These are phyloP conservation scores for Strobilomyces confusus DNA, from an alignment of 768 basidiomycete species.

Conservation along the genomic window DNA sequence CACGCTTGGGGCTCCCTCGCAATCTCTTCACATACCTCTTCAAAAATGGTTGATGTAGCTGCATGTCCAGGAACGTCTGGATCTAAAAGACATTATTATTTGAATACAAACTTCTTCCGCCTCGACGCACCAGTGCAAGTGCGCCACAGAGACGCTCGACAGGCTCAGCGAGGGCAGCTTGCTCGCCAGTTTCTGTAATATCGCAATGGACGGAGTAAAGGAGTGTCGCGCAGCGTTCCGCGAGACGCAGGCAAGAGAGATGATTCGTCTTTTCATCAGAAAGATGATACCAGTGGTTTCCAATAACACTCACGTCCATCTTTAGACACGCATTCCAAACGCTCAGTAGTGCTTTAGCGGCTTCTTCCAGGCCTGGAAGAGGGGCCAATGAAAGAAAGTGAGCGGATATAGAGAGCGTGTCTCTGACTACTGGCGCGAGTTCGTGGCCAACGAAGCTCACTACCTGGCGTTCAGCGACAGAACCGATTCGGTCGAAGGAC, in stretches of 20 bases:
- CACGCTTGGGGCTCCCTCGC: constrained; percentile 47
- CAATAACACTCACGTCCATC: constrained; percentile 49
- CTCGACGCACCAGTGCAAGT: constrained; percentile 43
- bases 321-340: constrained; percentile 64
- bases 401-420: constrained; percentile 34
- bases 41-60: constrained; percentile 64
- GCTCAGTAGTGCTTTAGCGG: constrained; percentile 48
- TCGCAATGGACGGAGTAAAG: constrained; percentile 62
- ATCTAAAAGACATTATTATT: constrained; percentile 33
- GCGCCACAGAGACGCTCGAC: constrained; percentile 31
- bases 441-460: constrained; percentile 34
- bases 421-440: constrained; percentile 33
- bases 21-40: constrained; percentile 78
- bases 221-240: constrained; percentile 67
- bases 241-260: constrained; percentile 63
- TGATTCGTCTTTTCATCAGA: constrained; percentile 52
- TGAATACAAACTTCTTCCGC: background rate
- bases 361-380: constrained; percentile 49
- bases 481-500: background rate
- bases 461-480: constrained; percentile 8
- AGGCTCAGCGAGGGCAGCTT: constrained; percentile 46
- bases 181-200: constrained; percentile 52
- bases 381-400: constrained; percentile 47
- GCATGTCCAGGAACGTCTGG: constrained; percentile 50
- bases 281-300: background rate